Percentiles rank a stretch among this genome's conserved stretches.
phyloP scores from a whole-genome alignment of 2,329 filamentous ascomycete genomes.

The Penicillium sp. region DNA sequence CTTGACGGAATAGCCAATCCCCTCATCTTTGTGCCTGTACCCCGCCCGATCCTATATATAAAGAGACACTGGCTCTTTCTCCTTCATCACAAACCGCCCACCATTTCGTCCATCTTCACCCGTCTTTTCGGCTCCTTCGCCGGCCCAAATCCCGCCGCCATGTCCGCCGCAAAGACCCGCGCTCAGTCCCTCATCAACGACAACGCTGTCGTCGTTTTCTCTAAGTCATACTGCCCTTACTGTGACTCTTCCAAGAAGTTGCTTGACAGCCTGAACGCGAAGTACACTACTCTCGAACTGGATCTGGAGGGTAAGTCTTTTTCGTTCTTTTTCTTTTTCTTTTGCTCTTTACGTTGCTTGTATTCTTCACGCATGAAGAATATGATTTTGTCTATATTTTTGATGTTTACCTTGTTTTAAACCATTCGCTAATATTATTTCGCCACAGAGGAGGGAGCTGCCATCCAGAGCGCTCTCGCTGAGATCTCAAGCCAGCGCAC shows the following conservation, averaged over 20 bases:
- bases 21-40: neutral
- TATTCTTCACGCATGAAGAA: neutral
- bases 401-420: neutral
- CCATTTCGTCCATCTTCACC: slow-evolving; percentile 67
- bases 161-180: slow-evolving; percentile 81
- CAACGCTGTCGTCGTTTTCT: slow-evolving; percentile 91
- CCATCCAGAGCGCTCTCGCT: slow-evolving; percentile 77
- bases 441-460: slow-evolving; percentile 71
- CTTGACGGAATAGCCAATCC: neutral
- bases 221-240: slow-evolving; percentile 95
- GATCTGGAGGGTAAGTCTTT: slow-evolving; percentile 74
- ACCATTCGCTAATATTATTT: neutral
- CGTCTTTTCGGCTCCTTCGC: slow-evolving; percentile 65
- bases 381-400: neutral
- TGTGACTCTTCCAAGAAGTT: slow-evolving; percentile 76
- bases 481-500: slow-evolving; percentile 80
- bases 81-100: slow-evolving; percentile 38
- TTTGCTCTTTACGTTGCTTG: neutral
- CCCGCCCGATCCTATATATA: slow-evolving; percentile 4
- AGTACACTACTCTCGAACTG: slow-evolving; percentile 75
- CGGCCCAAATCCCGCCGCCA: slow-evolving; percentile 59
- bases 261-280: slow-evolving; percentile 67
- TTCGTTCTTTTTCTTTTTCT: too few species aligned
- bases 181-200: slow-evolving; percentile 84
- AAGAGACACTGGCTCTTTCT: slow-evolving; percentile 32